Conservation (phyloP, 768 basidiomycete genomes). For the Suillus lakei region DNA sequence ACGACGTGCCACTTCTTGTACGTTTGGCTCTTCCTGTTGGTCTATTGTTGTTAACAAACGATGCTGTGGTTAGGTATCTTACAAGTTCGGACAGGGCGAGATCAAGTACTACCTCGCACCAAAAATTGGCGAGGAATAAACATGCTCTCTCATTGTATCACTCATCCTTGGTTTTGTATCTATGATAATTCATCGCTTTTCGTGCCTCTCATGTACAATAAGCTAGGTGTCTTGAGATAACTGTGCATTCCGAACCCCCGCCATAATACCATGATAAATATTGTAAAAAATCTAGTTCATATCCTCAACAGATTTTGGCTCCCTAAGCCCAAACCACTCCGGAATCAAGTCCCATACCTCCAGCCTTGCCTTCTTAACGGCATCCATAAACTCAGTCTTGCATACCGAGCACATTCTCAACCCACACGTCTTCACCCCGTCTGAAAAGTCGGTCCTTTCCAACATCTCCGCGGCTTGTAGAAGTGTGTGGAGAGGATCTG, state of each 20-base stretch:
- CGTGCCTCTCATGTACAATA: neutral
- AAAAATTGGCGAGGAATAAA: conserved; percentile 87
- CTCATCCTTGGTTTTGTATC: conserved; percentile 5
- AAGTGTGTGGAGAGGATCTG: conserved; percentile 74
- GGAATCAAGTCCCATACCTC: conserved; percentile 68
- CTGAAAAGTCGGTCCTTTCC: conserved; percentile 68
- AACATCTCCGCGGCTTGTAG: conserved; percentile 75
- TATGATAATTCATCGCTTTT: conserved; percentile 11
- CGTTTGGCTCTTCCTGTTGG: conserved; percentile 27
- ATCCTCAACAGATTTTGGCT: neutral
- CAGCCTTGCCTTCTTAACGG: conserved; percentile 50
- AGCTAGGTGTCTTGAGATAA: neutral
- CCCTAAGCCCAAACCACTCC: conserved; percentile 62
- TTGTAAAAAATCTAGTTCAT: neutral
- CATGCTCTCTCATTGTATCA: neutral
- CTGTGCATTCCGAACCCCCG: neutral
- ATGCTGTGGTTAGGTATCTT: conserved; percentile 65
- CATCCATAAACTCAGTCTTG: conserved; percentile 50
- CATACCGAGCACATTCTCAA: conserved; percentile 58
- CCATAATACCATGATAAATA: neutral
- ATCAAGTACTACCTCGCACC: conserved; percentile 97
- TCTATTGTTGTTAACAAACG: neutral
- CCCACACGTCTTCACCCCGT: conserved; percentile 58
- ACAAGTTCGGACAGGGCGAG: conserved; percentile 85
- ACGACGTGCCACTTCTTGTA: conserved; percentile 88